Evolutionary conservation across 192 early-diverging fungal genomes (phyloP).

Genomic region (Coemansia sp.): DNA sequence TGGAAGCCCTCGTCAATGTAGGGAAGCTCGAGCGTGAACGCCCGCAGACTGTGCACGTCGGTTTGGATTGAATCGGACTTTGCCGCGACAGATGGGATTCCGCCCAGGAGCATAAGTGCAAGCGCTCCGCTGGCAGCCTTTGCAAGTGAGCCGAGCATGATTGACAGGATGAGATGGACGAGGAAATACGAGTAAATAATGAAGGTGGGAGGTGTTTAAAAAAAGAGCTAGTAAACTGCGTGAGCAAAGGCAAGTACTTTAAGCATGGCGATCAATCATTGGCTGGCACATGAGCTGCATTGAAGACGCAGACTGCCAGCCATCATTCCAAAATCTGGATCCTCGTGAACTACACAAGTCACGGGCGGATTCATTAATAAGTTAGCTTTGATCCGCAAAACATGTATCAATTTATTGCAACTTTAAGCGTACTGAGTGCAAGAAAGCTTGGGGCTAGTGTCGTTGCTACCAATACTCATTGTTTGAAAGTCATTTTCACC

Average conservation of each 20-base stretch:
- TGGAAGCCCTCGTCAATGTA: constrained; percentile 69
- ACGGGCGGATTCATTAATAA: no score
- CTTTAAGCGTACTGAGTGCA: no score
- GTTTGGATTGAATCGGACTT: constrained; percentile 32
- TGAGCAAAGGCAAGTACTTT: neutral
- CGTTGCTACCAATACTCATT: no score
- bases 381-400: no score
- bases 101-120: constrained; percentile 15
- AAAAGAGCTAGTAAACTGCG: constrained; percentile 2
- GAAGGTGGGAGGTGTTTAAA: neutral
- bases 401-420: no score
- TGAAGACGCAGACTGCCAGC: neutral
- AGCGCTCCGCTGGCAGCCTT: constrained; percentile 26
- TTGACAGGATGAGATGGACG: neutral
- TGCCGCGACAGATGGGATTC: constrained; percentile 8
- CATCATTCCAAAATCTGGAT: no score
- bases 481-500: no score
- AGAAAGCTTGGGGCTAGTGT: no score
- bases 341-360: no score
- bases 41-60: constrained; percentile 35
- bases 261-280: neutral
- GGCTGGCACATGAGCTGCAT: neutral
- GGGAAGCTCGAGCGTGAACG: constrained; percentile 38
- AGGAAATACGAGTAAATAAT: neutral
- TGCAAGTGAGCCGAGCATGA: constrained; percentile 37